Evolutionary conservation across 768 basidiomycete genomes (phyloP).

Genomic region (Cystobasidium tubakii): DNA sequence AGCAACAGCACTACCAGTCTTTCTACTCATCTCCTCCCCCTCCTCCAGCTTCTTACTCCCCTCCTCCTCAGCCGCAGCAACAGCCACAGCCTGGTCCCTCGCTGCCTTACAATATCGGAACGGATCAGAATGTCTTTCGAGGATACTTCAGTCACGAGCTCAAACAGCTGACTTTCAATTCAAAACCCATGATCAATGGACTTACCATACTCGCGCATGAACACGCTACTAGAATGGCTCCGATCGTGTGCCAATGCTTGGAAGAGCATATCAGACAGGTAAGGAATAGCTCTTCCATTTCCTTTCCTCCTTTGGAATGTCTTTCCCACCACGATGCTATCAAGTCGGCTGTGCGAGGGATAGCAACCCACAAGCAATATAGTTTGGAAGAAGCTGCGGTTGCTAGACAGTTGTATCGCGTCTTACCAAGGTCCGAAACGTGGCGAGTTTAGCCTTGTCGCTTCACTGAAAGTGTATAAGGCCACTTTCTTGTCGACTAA

Average conservation of each 20-base stretch:
- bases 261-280: conserved; percentile 51
- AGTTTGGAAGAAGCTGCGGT: background rate
- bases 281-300: background rate
- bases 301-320: background rate
- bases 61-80: conserved; percentile 2
- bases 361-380: background rate
- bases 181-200: conserved; percentile 84
- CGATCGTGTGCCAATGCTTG: conserved; percentile 72
- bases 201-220: conserved; percentile 90
- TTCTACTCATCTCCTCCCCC: conserved; percentile 37
- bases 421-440: too few species aligned
- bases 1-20: background rate
- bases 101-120: conserved; percentile 26
- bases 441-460: background rate
- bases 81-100: conserved; percentile 39
- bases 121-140: conserved; percentile 66
- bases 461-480: background rate
- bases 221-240: conserved; percentile 63
- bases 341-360: background rate
- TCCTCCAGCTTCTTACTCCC: background rate
- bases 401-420: too few species aligned
- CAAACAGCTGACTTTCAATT: conserved; percentile 81
- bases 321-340: background rate
- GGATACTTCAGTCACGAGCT: conserved; percentile 71
- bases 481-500: too few species aligned